These are phyloP conservation scores for Erodium maritimum DNA, from an alignment of 345 rosid genomes.

Conservation along the genomic window DNA sequence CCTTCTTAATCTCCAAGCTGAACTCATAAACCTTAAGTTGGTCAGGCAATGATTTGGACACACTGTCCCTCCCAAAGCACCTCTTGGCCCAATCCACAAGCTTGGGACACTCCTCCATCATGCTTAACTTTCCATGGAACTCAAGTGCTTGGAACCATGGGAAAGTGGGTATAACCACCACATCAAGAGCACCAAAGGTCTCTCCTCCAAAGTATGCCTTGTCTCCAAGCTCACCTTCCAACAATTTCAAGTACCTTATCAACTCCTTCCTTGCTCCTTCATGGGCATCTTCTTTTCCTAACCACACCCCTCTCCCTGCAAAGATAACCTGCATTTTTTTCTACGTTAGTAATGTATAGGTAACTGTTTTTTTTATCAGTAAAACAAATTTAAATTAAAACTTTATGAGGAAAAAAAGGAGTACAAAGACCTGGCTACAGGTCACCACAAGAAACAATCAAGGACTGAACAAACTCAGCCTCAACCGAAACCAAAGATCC, in stretches of 20 bases:
- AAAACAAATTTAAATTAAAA: too few relatives aligned
- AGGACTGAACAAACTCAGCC: too few relatives aligned
- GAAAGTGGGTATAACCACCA: conserved; percentile 12
- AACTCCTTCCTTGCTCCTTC: conserved; percentile 11
- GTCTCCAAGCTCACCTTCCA: conserved; percentile 18
- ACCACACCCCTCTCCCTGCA: background rate
- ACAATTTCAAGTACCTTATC: background rate
- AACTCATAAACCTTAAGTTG: conserved; percentile 4
- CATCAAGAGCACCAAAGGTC: conserved; percentile 12
- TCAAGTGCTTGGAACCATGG: conserved; percentile 11
- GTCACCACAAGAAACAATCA: too few relatives aligned
- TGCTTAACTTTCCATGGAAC: conserved; percentile 4
- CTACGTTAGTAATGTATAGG: too few relatives aligned
- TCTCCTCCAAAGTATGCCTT: conserved; percentile 11
- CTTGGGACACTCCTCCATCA: conserved; percentile 15
- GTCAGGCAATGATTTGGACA: conserved; percentile 13
- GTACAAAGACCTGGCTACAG: too few relatives aligned
- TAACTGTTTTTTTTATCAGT: too few relatives aligned
- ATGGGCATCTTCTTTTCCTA: background rate
- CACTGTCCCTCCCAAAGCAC: conserved; percentile 14
- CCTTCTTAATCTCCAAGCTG: conserved; percentile 1
- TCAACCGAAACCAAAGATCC: too few relatives aligned
- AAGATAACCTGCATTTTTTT: conserved; percentile 13
- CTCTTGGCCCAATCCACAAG: conserved; percentile 16
- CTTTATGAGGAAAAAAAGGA: too few relatives aligned